Evolutionary conservation across 345 rosid species (phyloP).

Genomic region (Jatropha curcas): DNA sequence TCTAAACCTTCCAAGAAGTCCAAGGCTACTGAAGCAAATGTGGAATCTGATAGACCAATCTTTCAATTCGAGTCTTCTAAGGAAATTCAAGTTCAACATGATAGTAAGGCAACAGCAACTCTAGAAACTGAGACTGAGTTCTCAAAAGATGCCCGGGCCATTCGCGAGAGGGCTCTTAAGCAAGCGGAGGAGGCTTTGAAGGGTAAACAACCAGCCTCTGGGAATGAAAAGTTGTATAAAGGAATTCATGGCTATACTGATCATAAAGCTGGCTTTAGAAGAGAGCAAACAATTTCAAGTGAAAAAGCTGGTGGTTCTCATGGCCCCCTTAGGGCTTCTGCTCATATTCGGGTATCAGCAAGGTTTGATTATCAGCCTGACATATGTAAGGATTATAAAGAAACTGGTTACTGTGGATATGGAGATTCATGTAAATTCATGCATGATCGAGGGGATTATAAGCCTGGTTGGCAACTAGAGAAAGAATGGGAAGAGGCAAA

Average conservation of each 20-base stretch:
- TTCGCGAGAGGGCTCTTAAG: constrained; percentile 79
- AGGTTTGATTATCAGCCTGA: constrained; percentile 94
- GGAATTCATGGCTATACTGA: constrained; percentile 85
- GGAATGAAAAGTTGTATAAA: constrained; percentile 63
- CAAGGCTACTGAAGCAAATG: constrained; percentile 22
- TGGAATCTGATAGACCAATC: constrained; percentile 35
- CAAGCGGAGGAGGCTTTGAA: constrained; percentile 62
- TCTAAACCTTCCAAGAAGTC: constrained; percentile 58
- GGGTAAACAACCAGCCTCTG: constrained; percentile 50
- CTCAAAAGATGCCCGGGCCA: constrained; percentile 72
- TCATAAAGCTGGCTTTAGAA: constrained; percentile 87
- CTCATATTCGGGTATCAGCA: constrained; percentile 84
- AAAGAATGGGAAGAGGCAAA: constrained; percentile 93
- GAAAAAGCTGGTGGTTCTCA: constrained; percentile 95
- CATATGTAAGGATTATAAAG: constrained; percentile 90
- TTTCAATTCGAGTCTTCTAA: constrained; percentile 85
- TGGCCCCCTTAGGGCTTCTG: constrained; percentile 94
- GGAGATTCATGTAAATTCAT: constrained; percentile 89
- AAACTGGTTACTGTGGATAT: constrained; percentile 91
- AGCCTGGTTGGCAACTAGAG: constrained; percentile 90
- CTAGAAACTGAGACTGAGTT: constrained; percentile 91
- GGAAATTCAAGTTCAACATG: constrained; percentile 84
- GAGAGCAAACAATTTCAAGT: constrained; percentile 82
- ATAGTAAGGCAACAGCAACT: constrained; percentile 75
- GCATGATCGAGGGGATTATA: constrained; percentile 94